These are phyloP conservation scores for Thelonectria discophora DNA, from an alignment of 2,329 filamentous ascomycete species.

Conservation along the genomic window DNA sequence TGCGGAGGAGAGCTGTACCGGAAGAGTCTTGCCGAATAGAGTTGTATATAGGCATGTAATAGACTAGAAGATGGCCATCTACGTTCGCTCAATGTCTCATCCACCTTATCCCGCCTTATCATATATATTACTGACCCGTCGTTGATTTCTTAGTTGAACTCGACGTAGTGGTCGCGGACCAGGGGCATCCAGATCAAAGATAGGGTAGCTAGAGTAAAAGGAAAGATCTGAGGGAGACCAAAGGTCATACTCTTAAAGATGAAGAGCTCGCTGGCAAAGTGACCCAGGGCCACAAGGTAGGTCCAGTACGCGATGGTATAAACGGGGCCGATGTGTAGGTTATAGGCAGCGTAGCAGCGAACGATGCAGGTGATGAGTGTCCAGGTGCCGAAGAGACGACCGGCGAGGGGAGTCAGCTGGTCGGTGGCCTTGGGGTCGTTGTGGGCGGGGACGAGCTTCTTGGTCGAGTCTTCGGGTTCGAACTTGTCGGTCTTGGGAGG, in stretches of 20 bases:
- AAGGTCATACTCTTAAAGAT: constrained; percentile 79
- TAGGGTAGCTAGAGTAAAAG: constrained; percentile 60
- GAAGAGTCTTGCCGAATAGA: constrained; percentile 53
- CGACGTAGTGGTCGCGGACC: constrained; percentile 77
- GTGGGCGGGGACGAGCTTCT: constrained; percentile 59
- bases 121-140: too few species aligned
- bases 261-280: constrained; percentile 84
- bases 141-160: constrained; percentile 38
- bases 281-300: constrained; percentile 78
- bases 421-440: constrained; percentile 59
- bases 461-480: constrained; percentile 62
- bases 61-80: background rate
- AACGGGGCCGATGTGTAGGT: constrained; percentile 74
- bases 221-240: constrained; percentile 64
- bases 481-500: constrained; percentile 51
- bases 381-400: constrained; percentile 87
- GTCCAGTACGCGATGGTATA: constrained; percentile 87
- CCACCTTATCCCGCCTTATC: background rate
- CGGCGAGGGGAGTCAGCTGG: constrained; percentile 77
- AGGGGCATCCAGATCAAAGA: constrained; percentile 69
- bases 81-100: background rate
- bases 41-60: constrained; percentile 21
- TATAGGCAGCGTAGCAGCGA: constrained; percentile 84
- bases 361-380: constrained; percentile 81
- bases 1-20: constrained; percentile 88